These are phyloP conservation scores for Harringtonia lauricola DNA, from an alignment of 2,329 filamentous ascomycete genomes.

Conservation along the genomic window DNA sequence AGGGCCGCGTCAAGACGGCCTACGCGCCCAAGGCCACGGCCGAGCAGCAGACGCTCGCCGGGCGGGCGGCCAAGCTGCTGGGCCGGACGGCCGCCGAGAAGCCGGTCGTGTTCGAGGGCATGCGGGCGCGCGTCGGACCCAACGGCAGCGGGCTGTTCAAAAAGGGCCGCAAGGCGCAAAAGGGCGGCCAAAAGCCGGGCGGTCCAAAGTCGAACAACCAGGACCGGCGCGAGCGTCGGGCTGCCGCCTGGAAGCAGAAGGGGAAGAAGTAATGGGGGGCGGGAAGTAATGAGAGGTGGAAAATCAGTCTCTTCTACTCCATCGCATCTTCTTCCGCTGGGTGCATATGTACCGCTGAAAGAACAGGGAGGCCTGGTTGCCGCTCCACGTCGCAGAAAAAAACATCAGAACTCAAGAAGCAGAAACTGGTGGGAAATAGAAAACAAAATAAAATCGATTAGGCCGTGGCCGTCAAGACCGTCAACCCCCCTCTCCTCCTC, in stretches of 20 bases:
- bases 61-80: conserved; percentile 64
- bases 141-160: conserved; percentile 39
- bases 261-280: not conserved
- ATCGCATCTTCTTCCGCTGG: not conserved
- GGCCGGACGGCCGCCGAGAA: conserved; percentile 46
- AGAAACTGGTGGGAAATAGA: not conserved
- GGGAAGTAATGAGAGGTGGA: too few relatives aligned
- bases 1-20: conserved; percentile 21
- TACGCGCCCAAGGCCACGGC: conserved; percentile 63
- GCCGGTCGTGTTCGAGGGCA: conserved; percentile 70
- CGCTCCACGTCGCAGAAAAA: too few relatives aligned
- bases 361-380: too few relatives aligned
- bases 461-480: not conserved
- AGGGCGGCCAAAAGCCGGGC: not conserved
- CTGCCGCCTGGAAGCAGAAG: conserved; percentile 11
- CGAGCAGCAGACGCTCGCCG: conserved; percentile 55
- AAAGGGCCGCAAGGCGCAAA: conserved; percentile 25
- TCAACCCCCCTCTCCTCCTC: too few relatives aligned
- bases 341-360: not conserved
- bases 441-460: not conserved
- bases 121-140: conserved; percentile 57
- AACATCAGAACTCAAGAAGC: too few relatives aligned
- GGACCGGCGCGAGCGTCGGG: conserved; percentile 13
- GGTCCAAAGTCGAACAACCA: conserved; percentile 33
- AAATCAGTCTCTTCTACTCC: too few relatives aligned